Conservation (phyloP, 2,329 filamentous ascomycete genomes). For the Mycogone perniciosa region DNA sequence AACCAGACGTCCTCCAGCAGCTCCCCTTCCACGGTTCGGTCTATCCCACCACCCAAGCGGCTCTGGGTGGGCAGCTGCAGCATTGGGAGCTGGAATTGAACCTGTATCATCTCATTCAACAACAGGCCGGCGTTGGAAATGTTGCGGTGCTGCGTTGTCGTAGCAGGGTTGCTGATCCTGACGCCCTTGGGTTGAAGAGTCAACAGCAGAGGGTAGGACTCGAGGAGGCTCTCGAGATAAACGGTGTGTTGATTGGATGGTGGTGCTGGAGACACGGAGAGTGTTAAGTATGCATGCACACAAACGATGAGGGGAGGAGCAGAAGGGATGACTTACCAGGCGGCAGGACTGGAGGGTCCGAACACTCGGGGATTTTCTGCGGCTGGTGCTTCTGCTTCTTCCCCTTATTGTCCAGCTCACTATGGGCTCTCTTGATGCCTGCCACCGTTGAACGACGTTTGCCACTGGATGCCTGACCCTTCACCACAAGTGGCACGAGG, state of each 20-base stretch:
- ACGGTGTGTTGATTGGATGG: conserved; percentile 7
- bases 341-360: not conserved
- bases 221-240: conserved; percentile 14
- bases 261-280: conserved; percentile 9
- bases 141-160: not conserved
- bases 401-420: not conserved
- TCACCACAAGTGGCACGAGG: not conserved
- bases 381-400: not conserved
- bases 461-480: not conserved
- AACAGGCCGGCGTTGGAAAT: conserved; percentile 15
- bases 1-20: conserved; percentile 26
- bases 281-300: not conserved
- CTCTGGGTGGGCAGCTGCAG: conserved; percentile 12
- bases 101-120: conserved; percentile 10
- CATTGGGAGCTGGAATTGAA: conserved; percentile 11
- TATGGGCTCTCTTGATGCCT: conserved; percentile 2
- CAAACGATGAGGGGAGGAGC: not conserved
- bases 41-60: not conserved
- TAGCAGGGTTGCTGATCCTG: not conserved
- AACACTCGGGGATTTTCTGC: not conserved
- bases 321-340: conserved; percentile 2
- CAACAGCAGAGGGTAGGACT: conserved; percentile 11
- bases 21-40: conserved; percentile 16
- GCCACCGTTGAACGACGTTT: not conserved
- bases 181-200: conserved; percentile 8